phyloP scores from a whole-genome alignment of 805 yeast species.

The Ogataea angusta region DNA sequence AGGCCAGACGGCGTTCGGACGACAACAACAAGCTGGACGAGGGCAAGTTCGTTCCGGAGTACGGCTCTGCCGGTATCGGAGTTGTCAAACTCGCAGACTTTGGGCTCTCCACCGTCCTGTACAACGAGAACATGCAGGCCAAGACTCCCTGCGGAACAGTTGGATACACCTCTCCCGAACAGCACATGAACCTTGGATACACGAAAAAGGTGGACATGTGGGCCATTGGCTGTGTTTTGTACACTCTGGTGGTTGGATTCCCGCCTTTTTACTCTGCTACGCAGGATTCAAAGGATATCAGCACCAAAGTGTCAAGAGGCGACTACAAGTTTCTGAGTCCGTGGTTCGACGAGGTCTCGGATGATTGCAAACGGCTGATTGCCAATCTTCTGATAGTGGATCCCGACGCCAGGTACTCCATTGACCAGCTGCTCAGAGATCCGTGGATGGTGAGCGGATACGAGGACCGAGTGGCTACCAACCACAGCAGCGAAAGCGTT shows the following conservation, averaged over 20 bases:
- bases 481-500: conserved; percentile 25
- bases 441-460: conserved; percentile 56
- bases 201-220: conserved; percentile 69
- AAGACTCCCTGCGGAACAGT: conserved; percentile 78
- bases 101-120: conserved; percentile 61
- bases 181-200: conserved; percentile 55
- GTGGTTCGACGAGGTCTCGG: conserved; percentile 85
- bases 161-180: conserved; percentile 75
- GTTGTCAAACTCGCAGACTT: conserved; percentile 64
- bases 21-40: conserved; percentile 61
- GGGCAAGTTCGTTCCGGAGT: conserved; percentile 48
- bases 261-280: conserved; percentile 73
- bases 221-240: conserved; percentile 70
- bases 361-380: conserved; percentile 68
- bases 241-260: conserved; percentile 67
- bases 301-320: conserved; percentile 67
- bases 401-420: conserved; percentile 63
- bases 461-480: conserved; percentile 17
- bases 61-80: conserved; percentile 67
- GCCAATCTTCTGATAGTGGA: conserved; percentile 63
- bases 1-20: conserved; percentile 48
- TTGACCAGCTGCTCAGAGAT: conserved; percentile 63
- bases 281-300: conserved; percentile 52
- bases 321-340: conserved; percentile 73
- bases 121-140: conserved; percentile 40